These are phyloP conservation scores for Thermothelomyces thermophilus DNA, from an alignment of 2,329 filamentous ascomycete genomes.

Conservation along the genomic window DNA sequence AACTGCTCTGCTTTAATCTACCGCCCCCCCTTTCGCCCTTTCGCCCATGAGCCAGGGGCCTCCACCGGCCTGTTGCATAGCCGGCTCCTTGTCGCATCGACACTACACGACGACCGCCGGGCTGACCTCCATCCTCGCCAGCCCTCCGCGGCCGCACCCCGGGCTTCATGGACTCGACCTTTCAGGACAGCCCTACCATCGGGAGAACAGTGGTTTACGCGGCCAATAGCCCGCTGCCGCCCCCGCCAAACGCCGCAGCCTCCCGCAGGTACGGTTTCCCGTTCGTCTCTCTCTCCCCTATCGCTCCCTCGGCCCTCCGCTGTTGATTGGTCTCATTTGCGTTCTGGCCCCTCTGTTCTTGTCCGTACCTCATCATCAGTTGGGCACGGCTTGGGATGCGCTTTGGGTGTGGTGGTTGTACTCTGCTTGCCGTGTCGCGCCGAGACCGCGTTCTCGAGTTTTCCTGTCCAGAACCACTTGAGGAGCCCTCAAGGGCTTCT, in stretches of 20 bases:
- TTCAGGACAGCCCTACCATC: constrained; percentile 43
- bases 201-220: constrained; percentile 32
- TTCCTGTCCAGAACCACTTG: background rate
- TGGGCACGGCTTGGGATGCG: constrained; percentile 7
- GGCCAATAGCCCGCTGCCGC: constrained; percentile 25
- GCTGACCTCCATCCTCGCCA: constrained; percentile 28
- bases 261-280: constrained; percentile 22
- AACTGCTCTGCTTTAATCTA: constrained; percentile 7
- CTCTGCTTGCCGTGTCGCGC: background rate
- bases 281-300: background rate
- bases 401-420: background rate
- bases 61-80: constrained; percentile 31
- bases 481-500: background rate
- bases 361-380: background rate
- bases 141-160: constrained; percentile 17
- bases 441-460: no score
- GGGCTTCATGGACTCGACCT: constrained; percentile 21
- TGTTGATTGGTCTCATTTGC: constrained; percentile 2
- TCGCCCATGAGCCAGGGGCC: background rate
- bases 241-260: constrained; percentile 21
- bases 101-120: constrained; percentile 38
- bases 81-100: constrained; percentile 46
- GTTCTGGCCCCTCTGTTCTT: background rate
- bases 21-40: background rate
- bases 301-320: background rate